A percentile compares a stretch with the other conserved stretches of the same genome.
Evolutionary conservation across 2,329 filamentous ascomycete species (phyloP).

Genomic region (Bertia moriformis): DNA sequence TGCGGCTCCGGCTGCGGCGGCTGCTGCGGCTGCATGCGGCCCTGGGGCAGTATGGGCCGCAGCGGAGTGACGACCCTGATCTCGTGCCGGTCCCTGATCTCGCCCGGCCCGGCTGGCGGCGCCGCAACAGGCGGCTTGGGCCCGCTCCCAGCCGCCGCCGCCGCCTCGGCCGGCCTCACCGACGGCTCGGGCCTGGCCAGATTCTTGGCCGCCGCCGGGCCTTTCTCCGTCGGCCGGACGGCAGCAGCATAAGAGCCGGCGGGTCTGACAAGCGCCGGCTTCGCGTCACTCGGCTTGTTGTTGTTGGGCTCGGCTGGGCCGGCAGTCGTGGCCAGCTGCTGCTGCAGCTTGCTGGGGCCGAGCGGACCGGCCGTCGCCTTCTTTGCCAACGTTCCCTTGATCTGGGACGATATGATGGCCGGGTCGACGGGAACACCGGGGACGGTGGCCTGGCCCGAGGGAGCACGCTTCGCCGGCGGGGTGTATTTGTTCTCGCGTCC

Average conservation of each 20-base stretch:
- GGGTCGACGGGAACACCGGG: conserved; percentile 69
- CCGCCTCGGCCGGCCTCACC: too few species aligned
- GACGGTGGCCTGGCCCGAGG: conserved; percentile 58
- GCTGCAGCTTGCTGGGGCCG: too few species aligned
- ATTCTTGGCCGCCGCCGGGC: conserved; percentile 10
- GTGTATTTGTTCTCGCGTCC: conserved; percentile 62
- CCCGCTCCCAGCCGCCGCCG: too few species aligned
- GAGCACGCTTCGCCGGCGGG: conserved; percentile 73
- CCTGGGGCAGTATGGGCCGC: background rate
- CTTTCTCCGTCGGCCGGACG: conserved; percentile 8
- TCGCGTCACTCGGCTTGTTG: background rate
- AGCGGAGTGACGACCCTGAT: too few species aligned
- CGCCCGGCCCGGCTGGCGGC: too few species aligned
- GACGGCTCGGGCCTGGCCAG: background rate
- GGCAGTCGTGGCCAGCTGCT: too few species aligned
- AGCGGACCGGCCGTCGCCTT: conserved; percentile 6
- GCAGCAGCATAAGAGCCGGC: conserved; percentile 6
- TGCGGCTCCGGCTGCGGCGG: background rate
- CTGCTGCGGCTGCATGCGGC: background rate
- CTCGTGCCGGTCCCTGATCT: background rate
- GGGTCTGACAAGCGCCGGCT: conserved; percentile 1
- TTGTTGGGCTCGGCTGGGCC: too few species aligned
- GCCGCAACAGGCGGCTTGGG: too few species aligned
- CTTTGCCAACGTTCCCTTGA: conserved; percentile 31
- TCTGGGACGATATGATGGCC: conserved; percentile 78